These are phyloP conservation scores for Miscanthus lutarioriparius DNA, from an alignment of 176 grass and related monocot species.

Conservation along the genomic window DNA sequence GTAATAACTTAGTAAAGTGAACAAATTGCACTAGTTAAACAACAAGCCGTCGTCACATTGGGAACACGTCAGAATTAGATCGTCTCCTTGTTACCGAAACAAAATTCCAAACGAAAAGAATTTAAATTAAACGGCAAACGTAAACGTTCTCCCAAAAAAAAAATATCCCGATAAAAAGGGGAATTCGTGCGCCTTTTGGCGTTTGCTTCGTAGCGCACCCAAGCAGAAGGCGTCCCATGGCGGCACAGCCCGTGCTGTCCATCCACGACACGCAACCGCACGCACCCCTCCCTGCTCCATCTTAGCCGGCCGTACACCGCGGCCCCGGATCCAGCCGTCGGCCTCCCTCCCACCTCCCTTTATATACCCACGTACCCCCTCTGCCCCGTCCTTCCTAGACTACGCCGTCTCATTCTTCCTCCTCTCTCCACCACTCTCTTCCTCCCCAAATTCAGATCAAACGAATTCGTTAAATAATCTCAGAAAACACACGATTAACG, in stretches of 20 bases:
- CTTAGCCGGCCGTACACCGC: neutral
- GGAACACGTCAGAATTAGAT: neutral
- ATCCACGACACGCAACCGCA: constrained; percentile 47
- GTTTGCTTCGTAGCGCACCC: neutral
- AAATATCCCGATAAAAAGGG: neutral
- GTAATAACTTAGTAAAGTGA: no score
- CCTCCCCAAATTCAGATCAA: constrained; percentile 37
- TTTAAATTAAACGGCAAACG: neutral
- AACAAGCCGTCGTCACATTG: neutral
- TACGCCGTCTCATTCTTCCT: constrained; percentile 15
- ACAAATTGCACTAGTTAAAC: neutral
- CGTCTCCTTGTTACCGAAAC: neutral
- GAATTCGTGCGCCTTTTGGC: neutral
- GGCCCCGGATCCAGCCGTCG: constrained; percentile 30
- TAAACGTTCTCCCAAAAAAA: neutral
- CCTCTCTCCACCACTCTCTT: neutral
- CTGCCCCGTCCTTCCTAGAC: neutral
- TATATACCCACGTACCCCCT: constrained; percentile 48
- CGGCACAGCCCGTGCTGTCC: constrained; percentile 24
- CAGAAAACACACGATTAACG: constrained; percentile 39
- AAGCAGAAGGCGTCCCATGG: constrained; percentile 4
- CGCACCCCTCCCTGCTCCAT: neutral
- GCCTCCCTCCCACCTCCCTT: neutral
- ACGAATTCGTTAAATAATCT: constrained; percentile 58
- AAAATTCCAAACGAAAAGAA: neutral